These are phyloP conservation scores for Toxoplasma gondii DNA, from an alignment of 169 alveolate genomes.

Conservation along the genomic window DNA sequence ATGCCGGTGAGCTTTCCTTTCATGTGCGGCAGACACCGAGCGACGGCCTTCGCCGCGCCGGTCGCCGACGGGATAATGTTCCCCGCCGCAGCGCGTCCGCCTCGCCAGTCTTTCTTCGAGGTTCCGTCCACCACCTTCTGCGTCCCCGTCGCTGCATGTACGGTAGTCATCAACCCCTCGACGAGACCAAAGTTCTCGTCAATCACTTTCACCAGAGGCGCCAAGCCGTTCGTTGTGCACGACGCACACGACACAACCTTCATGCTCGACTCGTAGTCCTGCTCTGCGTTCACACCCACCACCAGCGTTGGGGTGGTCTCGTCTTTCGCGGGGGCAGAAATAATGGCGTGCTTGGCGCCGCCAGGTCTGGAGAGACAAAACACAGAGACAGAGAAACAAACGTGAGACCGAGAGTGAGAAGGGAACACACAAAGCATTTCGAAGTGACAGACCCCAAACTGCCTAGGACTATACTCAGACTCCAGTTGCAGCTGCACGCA, in stretches of 20 bases:
- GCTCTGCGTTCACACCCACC: constrained; percentile 95
- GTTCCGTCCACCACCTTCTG: constrained; percentile 99
- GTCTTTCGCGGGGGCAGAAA: constrained; percentile 99
- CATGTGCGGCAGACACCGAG: constrained; percentile 96
- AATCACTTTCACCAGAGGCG: constrained; percentile 97
- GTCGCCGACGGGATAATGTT: constrained; percentile 99
- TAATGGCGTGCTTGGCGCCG: constrained; percentile 97
- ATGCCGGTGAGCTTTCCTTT: constrained; percentile 99
- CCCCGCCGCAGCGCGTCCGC: constrained; percentile 97
- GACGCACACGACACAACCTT: constrained; percentile 98
- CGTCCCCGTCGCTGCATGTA: constrained; percentile 98
- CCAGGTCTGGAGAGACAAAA: constrained; percentile 30
- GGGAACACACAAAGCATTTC: not conserved
- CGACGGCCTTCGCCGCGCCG: constrained; percentile 99
- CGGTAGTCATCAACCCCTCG: constrained; percentile 99
- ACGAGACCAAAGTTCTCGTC: constrained; percentile 96
- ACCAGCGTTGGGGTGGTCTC: constrained; percentile 95
- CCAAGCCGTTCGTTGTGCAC: constrained; percentile 99
- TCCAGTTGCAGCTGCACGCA: too few species aligned
- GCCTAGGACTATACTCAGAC: too few species aligned
- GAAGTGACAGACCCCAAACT: too few species aligned
- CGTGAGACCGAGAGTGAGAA: not conserved
- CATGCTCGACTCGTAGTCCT: constrained; percentile 88
- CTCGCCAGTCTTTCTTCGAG: constrained; percentile 99
- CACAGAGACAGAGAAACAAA: not conserved